Evolutionary conservation across 2,329 filamentous ascomycete species (phyloP).

Genomic region (Fusarium albidum): DNA sequence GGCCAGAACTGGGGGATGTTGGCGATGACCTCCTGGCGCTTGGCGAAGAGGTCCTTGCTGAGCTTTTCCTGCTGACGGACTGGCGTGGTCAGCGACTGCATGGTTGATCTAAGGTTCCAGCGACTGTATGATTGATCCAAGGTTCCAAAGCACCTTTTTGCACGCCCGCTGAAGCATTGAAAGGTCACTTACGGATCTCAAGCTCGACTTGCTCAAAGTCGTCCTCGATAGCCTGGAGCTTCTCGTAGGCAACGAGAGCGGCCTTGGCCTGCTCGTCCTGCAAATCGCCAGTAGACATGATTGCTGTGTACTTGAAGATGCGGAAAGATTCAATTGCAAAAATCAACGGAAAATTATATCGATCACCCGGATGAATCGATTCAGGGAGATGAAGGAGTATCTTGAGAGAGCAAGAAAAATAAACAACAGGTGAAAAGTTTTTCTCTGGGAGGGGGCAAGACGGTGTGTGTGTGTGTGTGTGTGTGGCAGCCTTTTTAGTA

Average conservation of each 20-base stretch:
- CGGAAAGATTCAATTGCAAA: conserved; percentile 20
- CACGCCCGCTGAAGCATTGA: background rate
- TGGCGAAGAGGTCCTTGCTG: conserved; percentile 75
- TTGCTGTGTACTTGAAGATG: conserved; percentile 28
- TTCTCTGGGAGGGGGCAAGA: background rate
- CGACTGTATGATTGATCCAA: too few species aligned
- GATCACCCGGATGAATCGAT: conserved; percentile 7
- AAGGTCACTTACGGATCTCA: conserved; percentile 74
- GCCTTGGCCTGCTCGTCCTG: conserved; percentile 45
- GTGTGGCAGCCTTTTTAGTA: conserved; percentile 23
- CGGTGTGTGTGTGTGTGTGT: conserved; percentile 13
- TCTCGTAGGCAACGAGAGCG: conserved; percentile 70
- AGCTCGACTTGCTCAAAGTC: conserved; percentile 86
- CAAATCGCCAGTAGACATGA: conserved; percentile 47
- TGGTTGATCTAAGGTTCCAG: background rate
- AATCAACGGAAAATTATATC: background rate
- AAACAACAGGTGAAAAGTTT: conserved; percentile 9
- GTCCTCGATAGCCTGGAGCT: conserved; percentile 80
- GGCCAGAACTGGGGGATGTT: conserved; percentile 92
- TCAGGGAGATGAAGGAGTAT: conserved; percentile 27
- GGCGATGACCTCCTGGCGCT: conserved; percentile 74
- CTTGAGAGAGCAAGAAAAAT: conserved; percentile 2
- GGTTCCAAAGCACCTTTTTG: conserved; percentile 5
- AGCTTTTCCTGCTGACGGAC: conserved; percentile 78
- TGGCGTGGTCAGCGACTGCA: conserved; percentile 47